These are phyloP conservation scores for Pleurotus djamor DNA, from an alignment of 768 basidiomycete species.

Conservation along the genomic window DNA sequence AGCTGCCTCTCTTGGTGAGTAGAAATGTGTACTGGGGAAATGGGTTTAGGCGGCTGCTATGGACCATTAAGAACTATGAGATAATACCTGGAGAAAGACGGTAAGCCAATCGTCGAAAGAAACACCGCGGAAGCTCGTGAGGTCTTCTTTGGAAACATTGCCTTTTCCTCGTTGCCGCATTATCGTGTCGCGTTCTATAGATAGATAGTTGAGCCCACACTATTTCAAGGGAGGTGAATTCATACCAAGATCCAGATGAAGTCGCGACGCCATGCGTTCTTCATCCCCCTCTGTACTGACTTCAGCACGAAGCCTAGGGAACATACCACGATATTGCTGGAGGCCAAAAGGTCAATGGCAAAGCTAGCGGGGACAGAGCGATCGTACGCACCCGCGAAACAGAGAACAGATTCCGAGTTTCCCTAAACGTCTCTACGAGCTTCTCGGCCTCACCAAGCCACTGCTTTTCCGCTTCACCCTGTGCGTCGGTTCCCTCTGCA, in stretches of 20 bases:
- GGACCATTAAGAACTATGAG: conserved; percentile 12
- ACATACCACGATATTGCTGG: conserved; percentile 65
- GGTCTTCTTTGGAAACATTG: conserved; percentile 34
- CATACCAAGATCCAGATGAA: conserved; percentile 74
- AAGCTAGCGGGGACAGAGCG: neutral
- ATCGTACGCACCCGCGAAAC: conserved; percentile 62
- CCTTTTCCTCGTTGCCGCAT: conserved; percentile 36
- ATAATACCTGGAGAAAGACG: conserved; percentile 76
- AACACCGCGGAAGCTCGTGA: conserved; percentile 78
- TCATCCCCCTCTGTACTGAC: conserved; percentile 53
- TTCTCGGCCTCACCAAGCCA: conserved; percentile 87
- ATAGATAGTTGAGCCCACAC: neutral
- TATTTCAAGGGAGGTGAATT: neutral
- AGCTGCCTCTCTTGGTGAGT: conserved; percentile 59
- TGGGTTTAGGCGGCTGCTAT: neutral
- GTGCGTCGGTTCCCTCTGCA: conserved; percentile 22
- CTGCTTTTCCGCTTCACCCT: conserved; percentile 54
- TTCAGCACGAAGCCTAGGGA: conserved; percentile 44
- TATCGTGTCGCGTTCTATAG: conserved; percentile 55
- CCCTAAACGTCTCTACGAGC: conserved; percentile 85
- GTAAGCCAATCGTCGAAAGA: conserved; percentile 83
- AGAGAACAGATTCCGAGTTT: conserved; percentile 82
- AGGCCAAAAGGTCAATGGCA: neutral
- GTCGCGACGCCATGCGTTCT: conserved; percentile 70
- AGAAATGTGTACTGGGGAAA: conserved; percentile 68